Evolutionary conservation across 805 yeast species (phyloP), one percentile per base, ranked within the genome.

Genomic region (Yarrowia hollandica): DNA sequence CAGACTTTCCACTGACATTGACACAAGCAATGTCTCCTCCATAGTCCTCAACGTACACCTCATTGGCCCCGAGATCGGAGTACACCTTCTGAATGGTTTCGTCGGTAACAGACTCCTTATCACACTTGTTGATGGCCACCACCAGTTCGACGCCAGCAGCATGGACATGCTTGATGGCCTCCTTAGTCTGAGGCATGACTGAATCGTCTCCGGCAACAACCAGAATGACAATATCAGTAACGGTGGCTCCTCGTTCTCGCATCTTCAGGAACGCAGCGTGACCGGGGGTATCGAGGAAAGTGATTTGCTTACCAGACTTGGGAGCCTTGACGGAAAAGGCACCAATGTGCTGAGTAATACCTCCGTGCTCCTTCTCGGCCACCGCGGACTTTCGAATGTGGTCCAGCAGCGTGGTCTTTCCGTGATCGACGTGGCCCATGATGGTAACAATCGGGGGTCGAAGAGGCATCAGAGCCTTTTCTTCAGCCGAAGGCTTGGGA

Each of bases 371-470:
- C 38, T 84, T 80, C 26, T 82, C 82, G 0, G 86, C 98, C 7
- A 94, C 82, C 0, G 91, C 82, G 0, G 96, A 86, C 64, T 88
- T 90, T 42, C 98, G 78, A 66, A 94, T 75, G 67, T 83, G 82
- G 71, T 94, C 99, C 59, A 94, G 78, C 62, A 94, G 85, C 0
- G 99, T 92, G 1, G 99, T 94, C 70, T 94, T 94, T 2, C 99
- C 99, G 69, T 94, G 99, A 72, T 94, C 99, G 26, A 94, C 99
- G 71, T 94, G 99, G 2, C 99, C 99, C 98, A 94, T 94, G 56
- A 94, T 88, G 0, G 99, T 91, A 5, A 94, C 97, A 21, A 94
- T 86, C 0, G 99, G 99, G 0, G 99, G 90, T 64, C 98, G 76
- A 6, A 84, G 77, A 42, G 81, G 82, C 63, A 86, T 69, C 19